Evolutionary conservation across 2,329 filamentous ascomycete species (phyloP), one percentile per base, ranked within the genome.

Genomic region (Sarocladiaceae sp.): DNA sequence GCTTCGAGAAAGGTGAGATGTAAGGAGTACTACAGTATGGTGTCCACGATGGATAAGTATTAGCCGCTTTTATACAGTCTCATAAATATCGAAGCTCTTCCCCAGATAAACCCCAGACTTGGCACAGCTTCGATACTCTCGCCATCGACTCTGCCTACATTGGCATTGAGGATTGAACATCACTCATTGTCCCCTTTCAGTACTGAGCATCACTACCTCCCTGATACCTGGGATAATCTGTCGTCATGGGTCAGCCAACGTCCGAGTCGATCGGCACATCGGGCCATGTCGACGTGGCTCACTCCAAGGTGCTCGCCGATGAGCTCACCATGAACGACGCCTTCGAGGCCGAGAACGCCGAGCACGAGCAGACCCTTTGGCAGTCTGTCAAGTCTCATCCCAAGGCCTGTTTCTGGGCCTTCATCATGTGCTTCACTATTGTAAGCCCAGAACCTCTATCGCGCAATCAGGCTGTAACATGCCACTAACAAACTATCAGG

Each of bases 401-500:
- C 13, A 69, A 66, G 66, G 73, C 73, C 46, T 71, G 69, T 28
- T 63, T 73, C 20, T 76, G 73, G 73, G 73, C 71, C 0, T 74
- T 75, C 46, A 62, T 65, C 56, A 75, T 76, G 71, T 76, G 71
- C 44, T 76, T 72, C 58, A 76, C 73, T 3, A 76, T 76, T 59
- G 73, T 76, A 40, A 65, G 72, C 62, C 20, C 10, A 18, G 35
- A 39, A 12, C 35, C 10, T 10, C 11, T 39, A n/a, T n/a, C 11
- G 10, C 50, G 8, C 12, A 10, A 13, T 7, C 11, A 12, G 35
- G 11, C 10, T 11, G 11, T 7, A 18, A 18, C 17, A 39, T 39
- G 17, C 7, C 25, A 12, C 25, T 28, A 10, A 26, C 40, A 29
- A 10, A n/a, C 20, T 5, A 8, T 1, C 11, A 75, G 73, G 70